Evolutionary conservation across 2,329 filamentous ascomycete genomes (phyloP), one percentile per base, ranked within the genome.

Genomic region (Claviceps fusiformis): DNA sequence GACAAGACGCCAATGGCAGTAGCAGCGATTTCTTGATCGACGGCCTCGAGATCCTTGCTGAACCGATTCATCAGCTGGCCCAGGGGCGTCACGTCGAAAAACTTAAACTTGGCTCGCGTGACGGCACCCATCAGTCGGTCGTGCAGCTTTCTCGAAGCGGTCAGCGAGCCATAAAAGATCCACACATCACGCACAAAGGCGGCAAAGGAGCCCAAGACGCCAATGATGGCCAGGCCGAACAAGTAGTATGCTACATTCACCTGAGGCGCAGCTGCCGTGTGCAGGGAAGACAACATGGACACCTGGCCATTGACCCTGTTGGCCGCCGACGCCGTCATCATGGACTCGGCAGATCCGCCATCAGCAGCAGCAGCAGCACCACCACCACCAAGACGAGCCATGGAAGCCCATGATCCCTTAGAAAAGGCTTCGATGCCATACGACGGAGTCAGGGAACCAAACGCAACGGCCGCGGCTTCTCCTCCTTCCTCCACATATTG

Each of bases 11-110:
- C 81, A 61, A 97, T 91, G 27, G 93, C 92, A 45, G 95, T 84
- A 2, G 91, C 89, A 0, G 93, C 91, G 56, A 98, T 88, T 68
- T 98, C 93, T 67, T 98, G 93, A 62, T 98, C 93, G 24, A 98
- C 79, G 11, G 90, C 84, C 68, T 98, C 91, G 15, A 98, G 81
- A 68, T 98, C 93, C 70, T 97, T 97, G 68, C 92, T 97, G 73
- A 98, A 98, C 24, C 93, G 83, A 70, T 98, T 98, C 85, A 97
- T 97, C 64, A 98, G 78, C 70, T 96, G 92, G 13, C 93, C 93
- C 0, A 97, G 80, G 2, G 93, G 93, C 0, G 93, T 98, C 1
- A 92, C 87, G 65, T 98, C 93, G 65, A 98, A 98, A 73, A 98
- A 98, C 66, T 88, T 90, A 76, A 98, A 97, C 67, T 90, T 92